These are phyloP conservation scores for Anthoceros angustus DNA, from an alignment of 225 moss, liverwort and hornwort genomes.

Conservation along the genomic window DNA sequence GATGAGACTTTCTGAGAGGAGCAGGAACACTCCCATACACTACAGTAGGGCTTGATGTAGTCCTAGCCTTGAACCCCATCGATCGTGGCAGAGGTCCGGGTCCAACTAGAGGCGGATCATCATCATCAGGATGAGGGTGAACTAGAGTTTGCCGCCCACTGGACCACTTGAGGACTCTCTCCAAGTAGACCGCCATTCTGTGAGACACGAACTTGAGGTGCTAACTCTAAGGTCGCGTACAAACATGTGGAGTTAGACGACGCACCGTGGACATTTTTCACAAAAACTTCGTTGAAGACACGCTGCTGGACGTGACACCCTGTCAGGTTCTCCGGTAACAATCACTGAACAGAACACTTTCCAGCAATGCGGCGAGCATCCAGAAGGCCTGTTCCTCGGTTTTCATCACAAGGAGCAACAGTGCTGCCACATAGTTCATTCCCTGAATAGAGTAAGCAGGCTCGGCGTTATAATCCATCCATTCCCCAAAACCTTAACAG, in stretches of 20 bases:
- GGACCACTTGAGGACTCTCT: too few relatives aligned
- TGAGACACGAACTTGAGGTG: background rate
- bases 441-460: constrained; percentile 35
- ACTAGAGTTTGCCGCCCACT: too few relatives aligned
- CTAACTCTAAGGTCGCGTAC: too few relatives aligned
- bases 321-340: constrained; percentile 79
- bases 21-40: too few relatives aligned
- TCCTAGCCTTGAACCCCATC: too few relatives aligned
- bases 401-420: constrained; percentile 78
- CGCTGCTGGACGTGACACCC: constrained; percentile 93
- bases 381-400: constrained; percentile 94
- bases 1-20: too few relatives aligned
- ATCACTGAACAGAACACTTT: constrained; percentile 76
- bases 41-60: too few relatives aligned
- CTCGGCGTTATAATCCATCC: background rate
- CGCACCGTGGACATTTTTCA: constrained; percentile 83
- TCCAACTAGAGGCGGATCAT: too few relatives aligned
- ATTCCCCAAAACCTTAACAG: too few relatives aligned
- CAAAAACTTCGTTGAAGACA: constrained; percentile 79
- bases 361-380: constrained; percentile 82
- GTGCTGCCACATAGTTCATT: constrained; percentile 85
- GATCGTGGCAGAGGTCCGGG: too few relatives aligned
- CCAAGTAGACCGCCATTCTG: too few relatives aligned
- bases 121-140: too few relatives aligned
- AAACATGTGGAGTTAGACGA: background rate